Evolutionary conservation across 2,329 filamentous ascomycete genomes (phyloP).

Genomic region (Podosphaera leucotricha): DNA sequence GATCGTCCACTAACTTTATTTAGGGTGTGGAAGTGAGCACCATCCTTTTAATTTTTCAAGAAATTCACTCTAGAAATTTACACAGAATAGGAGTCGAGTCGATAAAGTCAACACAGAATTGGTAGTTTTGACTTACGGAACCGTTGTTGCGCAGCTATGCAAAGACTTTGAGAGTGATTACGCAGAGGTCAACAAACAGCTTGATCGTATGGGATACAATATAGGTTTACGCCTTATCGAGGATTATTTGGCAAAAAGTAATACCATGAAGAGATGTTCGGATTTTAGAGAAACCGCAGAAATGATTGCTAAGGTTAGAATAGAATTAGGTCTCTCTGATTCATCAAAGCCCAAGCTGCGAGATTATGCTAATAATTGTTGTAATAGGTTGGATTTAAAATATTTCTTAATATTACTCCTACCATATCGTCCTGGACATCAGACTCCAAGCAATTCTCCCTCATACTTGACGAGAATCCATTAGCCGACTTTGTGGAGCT

Average conservation of each 20-base stretch:
- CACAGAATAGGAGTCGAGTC: constrained; percentile 49
- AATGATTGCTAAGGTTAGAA: constrained; percentile 65
- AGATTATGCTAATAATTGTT: not conserved
- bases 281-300: constrained; percentile 95
- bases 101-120: constrained; percentile 97
- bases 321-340: too few relatives aligned
- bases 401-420: constrained; percentile 91
- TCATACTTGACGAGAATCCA: constrained; percentile 93
- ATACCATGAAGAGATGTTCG: constrained; percentile 63
- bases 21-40: constrained; percentile 18
- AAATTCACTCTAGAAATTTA: constrained; percentile 13
- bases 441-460: constrained; percentile 88
- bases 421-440: constrained; percentile 86
- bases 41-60: not conserved
- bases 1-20: constrained; percentile 8
- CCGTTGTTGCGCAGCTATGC: constrained; percentile 87
- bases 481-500: constrained; percentile 93
- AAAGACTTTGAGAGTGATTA: constrained; percentile 94
- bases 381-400: constrained; percentile 84
- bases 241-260: constrained; percentile 90
- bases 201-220: constrained; percentile 98
- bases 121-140: constrained; percentile 91
- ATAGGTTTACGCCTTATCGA: constrained; percentile 91
- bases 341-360: not conserved
- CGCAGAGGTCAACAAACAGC: constrained; percentile 82